Base-by-base conservation (phyloP, 2,329 filamentous ascomycete species). In the Tothia fuscella region DNA sequence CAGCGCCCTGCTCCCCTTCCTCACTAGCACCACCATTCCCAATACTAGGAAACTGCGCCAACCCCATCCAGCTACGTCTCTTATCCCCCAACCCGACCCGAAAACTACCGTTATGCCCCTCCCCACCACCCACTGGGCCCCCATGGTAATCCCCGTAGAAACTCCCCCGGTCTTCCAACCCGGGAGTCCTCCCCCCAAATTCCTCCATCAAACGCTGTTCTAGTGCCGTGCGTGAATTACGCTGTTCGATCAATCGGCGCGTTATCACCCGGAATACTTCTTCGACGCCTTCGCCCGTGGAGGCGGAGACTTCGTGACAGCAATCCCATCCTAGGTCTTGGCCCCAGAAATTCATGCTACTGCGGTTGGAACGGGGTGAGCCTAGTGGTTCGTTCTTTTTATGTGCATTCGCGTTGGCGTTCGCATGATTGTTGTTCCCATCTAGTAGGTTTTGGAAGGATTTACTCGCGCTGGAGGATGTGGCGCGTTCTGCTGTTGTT, bases 281-380 rank as follows among this genome's bases (percentile, higher is more conserved):
- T 52, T 96, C 91, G 14, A 98, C 88, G 14, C 89, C 89, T 66
- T 95, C 88, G 43, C 88, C 88, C 54, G 81, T 87, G 67, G 93
- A 89, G 36, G 89, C 88, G 51, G 80, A 88, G 56, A 98, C 89
- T 65, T 98, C 91, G 61, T 96, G 91, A 59, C 89, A 96, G 48
- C 87, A 93, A 55, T 95, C 88, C 88, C 89, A 96, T 40, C 88
- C 87, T 5, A 87, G 78, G 56, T 95, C 88, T 58, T 91, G 84
- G 17, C 81, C 86, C 88, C 88, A 95, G 62, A 87, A 85, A 2
- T 82, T 81, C 28, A 76, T 82, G 53, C 76, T 82, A 7, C 21
- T 29, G 24, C 45, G 45, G 30, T 47, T 47, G 6, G 29, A 36
- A 19, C 12, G 19, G 7, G 45, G 45, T 12, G 36, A 36, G 10